phyloP scores from a whole-genome alignment of 768 basidiomycete species.

The Gymnopilus dilepis region DNA sequence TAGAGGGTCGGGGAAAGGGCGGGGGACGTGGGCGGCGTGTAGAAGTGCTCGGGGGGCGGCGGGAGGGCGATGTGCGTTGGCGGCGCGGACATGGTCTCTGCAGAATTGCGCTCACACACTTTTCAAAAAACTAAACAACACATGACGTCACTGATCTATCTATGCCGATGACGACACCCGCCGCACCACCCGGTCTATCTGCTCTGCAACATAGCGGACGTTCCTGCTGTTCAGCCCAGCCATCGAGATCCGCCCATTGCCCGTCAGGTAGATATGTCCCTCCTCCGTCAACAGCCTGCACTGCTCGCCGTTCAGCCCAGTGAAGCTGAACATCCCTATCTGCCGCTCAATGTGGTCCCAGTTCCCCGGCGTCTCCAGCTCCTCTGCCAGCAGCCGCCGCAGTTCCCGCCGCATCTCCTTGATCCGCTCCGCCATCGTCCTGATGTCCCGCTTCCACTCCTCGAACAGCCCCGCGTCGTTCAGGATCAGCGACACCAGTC shows the following conservation, averaged over 20 bases:
- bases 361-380: constrained; percentile 85
- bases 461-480: constrained; percentile 75
- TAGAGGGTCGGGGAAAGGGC: constrained; percentile 38
- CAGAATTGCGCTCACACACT: constrained; percentile 17
- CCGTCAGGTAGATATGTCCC: constrained; percentile 85
- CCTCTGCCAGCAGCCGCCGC: constrained; percentile 71
- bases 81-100: constrained; percentile 18
- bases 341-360: constrained; percentile 97
- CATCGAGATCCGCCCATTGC: constrained; percentile 93
- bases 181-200: constrained; percentile 69
- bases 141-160: constrained; percentile 41
- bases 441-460: constrained; percentile 91
- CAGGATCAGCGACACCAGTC: constrained; percentile 84
- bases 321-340: constrained; percentile 99
- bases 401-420: constrained; percentile 89
- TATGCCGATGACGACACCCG: constrained; percentile 36
- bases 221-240: constrained; percentile 86
- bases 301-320: constrained; percentile 74
- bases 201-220: constrained; percentile 74
- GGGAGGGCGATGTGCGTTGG: constrained; percentile 42
- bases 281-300: constrained; percentile 70
- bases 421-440: constrained; percentile 92
- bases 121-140: constrained; percentile 30
- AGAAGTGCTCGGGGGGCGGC: constrained; percentile 37
- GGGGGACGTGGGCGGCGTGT: constrained; percentile 41